Base-by-base conservation (phyloP, 768 basidiomycete species). In the Coprinopsis cinerea region DNA sequence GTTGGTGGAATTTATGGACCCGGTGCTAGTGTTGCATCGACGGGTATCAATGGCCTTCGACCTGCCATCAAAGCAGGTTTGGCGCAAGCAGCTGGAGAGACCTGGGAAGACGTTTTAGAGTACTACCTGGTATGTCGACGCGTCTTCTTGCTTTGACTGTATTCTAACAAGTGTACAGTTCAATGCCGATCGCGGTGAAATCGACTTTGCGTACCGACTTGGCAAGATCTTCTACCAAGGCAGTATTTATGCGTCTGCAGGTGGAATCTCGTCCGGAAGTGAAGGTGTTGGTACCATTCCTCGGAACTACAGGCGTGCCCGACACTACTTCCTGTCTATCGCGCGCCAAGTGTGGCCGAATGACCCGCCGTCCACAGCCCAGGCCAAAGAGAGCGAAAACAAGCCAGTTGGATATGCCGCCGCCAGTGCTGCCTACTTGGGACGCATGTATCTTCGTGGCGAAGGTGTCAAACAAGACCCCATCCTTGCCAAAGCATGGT, bases 161-260 rank as follows among this genome's bases (percentile, higher is more conserved):
- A 34, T 22, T 17, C 23, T 43, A 44, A 24, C 55, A 51, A 30
- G 24, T 49, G 30, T 53, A 9, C 47, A 95, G 87, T 99, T 95
- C 67, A 96, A 97, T 44, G 91, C 95, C 4, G 92, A 97, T 58
- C 82, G 92, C 23, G 92, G 91, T 23, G 90, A 93, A 57, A 81
- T 81, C 44, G 83, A 86, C 54, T 95, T 91, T 63, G 92, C 92
- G 1, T 92, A 88, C 65, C 82, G 90, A 14, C 77, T 98, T 1
- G 96, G 92, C n/a, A 86, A 91, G 67, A 88, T 98, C 9, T 95
- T 87, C 68, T 98, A 99, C 61, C 88, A 93, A 61, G 96, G 96
- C 15, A 92, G 89, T 51, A 87, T 97, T 28, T 97, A 96, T 60
- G 75, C 79, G 4, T 71, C 80, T 9, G 65, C 74, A 13, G 92